These are phyloP conservation scores for Toxoplasma gondii DNA, from an alignment of 169 alveolate genomes.

Conservation along the genomic window DNA sequence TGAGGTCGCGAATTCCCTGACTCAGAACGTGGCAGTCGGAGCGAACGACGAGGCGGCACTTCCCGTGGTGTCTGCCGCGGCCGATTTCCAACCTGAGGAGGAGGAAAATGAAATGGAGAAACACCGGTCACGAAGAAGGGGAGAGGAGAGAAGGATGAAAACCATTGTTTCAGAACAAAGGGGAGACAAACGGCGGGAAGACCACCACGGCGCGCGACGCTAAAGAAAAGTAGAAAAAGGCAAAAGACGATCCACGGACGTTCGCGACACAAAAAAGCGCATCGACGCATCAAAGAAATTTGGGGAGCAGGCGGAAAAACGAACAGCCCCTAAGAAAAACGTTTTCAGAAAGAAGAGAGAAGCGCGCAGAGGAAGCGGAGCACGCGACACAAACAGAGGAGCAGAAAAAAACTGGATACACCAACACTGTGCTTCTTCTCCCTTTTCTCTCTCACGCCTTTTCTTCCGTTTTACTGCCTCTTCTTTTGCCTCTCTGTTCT, in stretches of 20 bases:
- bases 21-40: conserved; percentile 27
- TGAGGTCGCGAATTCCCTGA: conserved; percentile 3
- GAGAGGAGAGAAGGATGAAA: neutral
- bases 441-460: too few species aligned
- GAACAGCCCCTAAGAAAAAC: neutral
- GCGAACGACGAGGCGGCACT: conserved; percentile 24
- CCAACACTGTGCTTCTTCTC: too few species aligned
- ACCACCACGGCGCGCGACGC: neutral
- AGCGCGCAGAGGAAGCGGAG: too few species aligned
- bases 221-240: neutral
- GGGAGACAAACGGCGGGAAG: neutral
- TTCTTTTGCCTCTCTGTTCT: too few species aligned
- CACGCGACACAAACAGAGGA: too few species aligned
- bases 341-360: too few species aligned
- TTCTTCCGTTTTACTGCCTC: too few species aligned
- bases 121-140: neutral
- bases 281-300: too few species aligned
- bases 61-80: conserved; percentile 27
- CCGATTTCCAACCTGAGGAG: conserved; percentile 1
- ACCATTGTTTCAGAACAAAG: too few species aligned
- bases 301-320: neutral
- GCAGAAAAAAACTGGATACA: too few species aligned
- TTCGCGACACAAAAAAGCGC: too few species aligned
- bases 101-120: neutral
- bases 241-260: neutral